Conservation (phyloP, 2,329 filamentous ascomycete species). For the Fusarium pseudocircinatum region DNA sequence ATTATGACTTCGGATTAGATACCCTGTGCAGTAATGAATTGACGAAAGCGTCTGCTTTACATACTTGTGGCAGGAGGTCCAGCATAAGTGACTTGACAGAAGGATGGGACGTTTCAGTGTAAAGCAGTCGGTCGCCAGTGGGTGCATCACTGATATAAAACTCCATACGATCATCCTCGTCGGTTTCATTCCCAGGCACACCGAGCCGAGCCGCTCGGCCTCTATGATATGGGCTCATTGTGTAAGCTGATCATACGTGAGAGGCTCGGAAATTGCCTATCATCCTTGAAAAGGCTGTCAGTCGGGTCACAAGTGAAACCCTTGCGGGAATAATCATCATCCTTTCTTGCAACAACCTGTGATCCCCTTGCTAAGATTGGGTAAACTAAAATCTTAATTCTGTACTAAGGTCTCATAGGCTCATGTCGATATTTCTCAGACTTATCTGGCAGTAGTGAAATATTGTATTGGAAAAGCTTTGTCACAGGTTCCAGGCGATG, state of each 20-base stretch:
- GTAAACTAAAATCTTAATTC: neutral
- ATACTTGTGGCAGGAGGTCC: neutral
- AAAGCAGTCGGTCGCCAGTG: neutral
- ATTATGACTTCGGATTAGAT: neutral
- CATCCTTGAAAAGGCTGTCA: neutral
- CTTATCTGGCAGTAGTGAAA: no score
- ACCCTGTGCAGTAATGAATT: neutral
- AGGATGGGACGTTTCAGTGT: rapidly evolving
- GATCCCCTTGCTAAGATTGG: neutral
- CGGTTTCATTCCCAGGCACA: neutral
- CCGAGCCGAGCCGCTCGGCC: constrained; percentile 13
- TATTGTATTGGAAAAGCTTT: neutral
- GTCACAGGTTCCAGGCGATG: neutral
- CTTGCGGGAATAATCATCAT: neutral
- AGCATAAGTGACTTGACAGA: neutral
- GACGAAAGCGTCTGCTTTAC: neutral
- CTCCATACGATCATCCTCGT: neutral
- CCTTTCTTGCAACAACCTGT: neutral
- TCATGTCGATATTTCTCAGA: rapidly evolving
- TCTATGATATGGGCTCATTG: neutral
- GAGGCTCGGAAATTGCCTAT: neutral
- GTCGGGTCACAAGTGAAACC: neutral
- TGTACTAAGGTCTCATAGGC: neutral
- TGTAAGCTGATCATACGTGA: neutral
- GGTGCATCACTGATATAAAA: neutral